These are phyloP conservation scores for Helicostylum pulchrum DNA, from an alignment of 192 early-diverging fungal species.

Conservation along the genomic window DNA sequence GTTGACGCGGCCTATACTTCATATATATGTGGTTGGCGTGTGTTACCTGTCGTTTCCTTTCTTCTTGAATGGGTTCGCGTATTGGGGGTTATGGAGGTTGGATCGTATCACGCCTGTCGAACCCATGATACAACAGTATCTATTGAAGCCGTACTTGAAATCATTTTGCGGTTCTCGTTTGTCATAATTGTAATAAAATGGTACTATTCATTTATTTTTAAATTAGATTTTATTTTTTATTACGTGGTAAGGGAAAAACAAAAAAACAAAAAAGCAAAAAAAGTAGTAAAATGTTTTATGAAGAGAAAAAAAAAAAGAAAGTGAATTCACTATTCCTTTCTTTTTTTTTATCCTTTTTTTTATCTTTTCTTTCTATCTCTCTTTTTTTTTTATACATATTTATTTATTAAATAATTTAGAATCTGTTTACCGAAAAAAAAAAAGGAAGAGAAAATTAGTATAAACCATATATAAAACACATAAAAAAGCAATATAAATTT, in stretches of 20 bases:
- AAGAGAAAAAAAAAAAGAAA: too few relatives aligned
- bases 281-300: background rate
- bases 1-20: background rate
- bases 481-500: conserved; percentile 13
- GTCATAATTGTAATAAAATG: too few relatives aligned
- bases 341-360: background rate
- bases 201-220: too few relatives aligned
- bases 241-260: too few relatives aligned
- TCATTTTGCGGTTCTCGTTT: background rate
- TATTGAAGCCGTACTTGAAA: background rate
- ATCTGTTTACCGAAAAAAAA: conserved; percentile 5
- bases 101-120: background rate
- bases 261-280: background rate
- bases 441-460: background rate
- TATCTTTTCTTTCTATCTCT: background rate
- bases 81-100: conserved; percentile 4
- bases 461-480: background rate
- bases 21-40: conserved; percentile 10
- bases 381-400: background rate
- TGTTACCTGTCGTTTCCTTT: background rate
- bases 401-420: conserved; percentile 4
- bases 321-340: background rate
- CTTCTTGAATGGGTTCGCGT: conserved; percentile 18
- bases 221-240: too few relatives aligned
- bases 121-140: background rate